Conservation (phyloP, 805 yeast species). For the Jamesozyma jinghongensis region DNA sequence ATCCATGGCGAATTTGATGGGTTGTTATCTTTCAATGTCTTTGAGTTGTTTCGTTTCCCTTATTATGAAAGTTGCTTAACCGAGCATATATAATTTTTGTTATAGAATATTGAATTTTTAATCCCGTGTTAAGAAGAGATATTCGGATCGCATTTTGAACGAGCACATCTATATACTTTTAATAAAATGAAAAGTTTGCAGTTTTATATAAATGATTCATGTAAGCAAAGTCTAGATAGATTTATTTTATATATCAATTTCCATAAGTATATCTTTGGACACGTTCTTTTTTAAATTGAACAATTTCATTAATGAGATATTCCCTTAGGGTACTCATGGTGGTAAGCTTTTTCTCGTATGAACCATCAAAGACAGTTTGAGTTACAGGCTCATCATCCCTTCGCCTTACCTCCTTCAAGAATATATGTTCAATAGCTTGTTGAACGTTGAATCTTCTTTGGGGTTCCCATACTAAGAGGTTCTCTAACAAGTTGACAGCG, state of each 20-base stretch:
- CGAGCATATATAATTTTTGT: no score
- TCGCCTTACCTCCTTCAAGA: conserved; percentile 45
- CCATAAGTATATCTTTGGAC: background rate
- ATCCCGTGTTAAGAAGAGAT: no score
- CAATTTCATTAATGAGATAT: conserved; percentile 45
- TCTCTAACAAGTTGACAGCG: conserved; percentile 46
- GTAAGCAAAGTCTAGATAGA: no score
- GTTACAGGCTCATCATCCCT: conserved; percentile 47
- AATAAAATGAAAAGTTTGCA: background rate
- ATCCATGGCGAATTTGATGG: conserved; percentile 13
- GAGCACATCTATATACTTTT: background rate
- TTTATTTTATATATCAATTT: no score
- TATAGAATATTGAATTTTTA: no score
- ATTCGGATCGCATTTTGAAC: no score
- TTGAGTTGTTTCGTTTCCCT: no score
- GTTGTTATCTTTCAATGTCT: no score
- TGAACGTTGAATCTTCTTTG: conserved; percentile 44
- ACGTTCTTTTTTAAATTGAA: conserved; percentile 35
- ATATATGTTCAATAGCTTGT: conserved; percentile 49
- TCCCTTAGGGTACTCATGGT: conserved; percentile 40
- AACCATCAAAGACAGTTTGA: conserved; percentile 47
- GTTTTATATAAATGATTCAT: no score
- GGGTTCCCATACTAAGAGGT: conserved; percentile 59
- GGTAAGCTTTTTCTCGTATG: conserved; percentile 44
- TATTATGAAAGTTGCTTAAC: no score